A percentile compares a stretch with the other conserved stretches of the same genome.
Conservation (phyloP, 768 basidiomycete species). For the Leccinum disarticulatum region DNA sequence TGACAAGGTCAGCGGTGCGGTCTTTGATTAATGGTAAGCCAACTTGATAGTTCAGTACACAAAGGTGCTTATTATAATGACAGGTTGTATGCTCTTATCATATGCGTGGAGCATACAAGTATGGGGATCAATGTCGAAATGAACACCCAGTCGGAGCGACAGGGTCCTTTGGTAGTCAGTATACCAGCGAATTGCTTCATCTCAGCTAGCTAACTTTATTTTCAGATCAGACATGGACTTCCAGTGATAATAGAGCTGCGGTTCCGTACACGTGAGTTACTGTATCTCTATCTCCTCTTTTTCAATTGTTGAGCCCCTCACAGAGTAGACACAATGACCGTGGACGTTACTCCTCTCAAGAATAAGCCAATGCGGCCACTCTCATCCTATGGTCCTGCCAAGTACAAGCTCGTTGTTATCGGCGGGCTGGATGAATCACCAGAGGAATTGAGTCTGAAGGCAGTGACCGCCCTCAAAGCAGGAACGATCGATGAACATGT, state of each 20-base stretch:
- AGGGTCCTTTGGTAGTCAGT: slow-evolving; percentile 53
- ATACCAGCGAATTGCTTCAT: slow-evolving; percentile 12
- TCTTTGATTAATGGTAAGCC: slow-evolving; percentile 15
- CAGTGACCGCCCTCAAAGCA: too few relatives aligned
- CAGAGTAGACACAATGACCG: too few relatives aligned
- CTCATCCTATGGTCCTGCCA: too few relatives aligned
- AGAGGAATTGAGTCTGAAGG: too few relatives aligned
- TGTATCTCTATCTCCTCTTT: too few relatives aligned
- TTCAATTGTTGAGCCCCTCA: too few relatives aligned
- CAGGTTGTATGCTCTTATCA: slow-evolving; percentile 64
- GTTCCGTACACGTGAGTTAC: too few relatives aligned
- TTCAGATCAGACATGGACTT: slow-evolving; percentile 43
- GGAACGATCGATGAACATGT: too few relatives aligned
- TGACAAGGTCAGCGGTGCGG: neutral
- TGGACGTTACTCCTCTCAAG: too few relatives aligned
- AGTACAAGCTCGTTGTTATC: too few relatives aligned
- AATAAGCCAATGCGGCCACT: too few relatives aligned
- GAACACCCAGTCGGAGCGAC: slow-evolving; percentile 51
- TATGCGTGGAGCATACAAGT: slow-evolving; percentile 63
- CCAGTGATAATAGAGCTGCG: slow-evolving; percentile 27
- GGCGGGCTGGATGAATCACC: too few relatives aligned
- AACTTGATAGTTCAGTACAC: neutral
- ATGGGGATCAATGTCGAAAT: slow-evolving; percentile 63
- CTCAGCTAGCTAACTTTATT: slow-evolving; percentile 9
- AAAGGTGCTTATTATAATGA: slow-evolving; percentile 4